A percentile compares a stretch with the other conserved stretches of the same genome.
Evolutionary conservation across 208 protist genomes (phyloP).

Genomic region (Leishmania tarentolae): DNA sequence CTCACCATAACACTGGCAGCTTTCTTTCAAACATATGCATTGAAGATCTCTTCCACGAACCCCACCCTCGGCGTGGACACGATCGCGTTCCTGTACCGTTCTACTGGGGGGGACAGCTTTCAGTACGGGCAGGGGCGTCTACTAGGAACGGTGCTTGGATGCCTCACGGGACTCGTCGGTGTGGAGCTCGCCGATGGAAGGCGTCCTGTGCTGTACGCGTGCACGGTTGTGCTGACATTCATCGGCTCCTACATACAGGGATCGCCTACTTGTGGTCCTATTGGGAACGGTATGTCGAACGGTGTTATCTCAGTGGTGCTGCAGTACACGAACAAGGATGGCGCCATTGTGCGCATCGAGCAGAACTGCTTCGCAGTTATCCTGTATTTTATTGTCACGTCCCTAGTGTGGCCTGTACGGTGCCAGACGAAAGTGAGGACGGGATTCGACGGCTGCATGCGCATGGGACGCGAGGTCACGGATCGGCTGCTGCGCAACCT

Average conservation of each 20-base stretch:
- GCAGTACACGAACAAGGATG: conserved; percentile 50
- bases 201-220: conserved; percentile 64
- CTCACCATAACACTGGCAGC: conserved; percentile 70
- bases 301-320: conserved; percentile 86
- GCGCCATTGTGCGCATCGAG: conserved; percentile 85
- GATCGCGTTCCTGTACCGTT: conserved; percentile 82
- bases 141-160: conserved; percentile 84
- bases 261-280: conserved; percentile 53
- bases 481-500: conserved; percentile 79
- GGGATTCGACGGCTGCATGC: conserved; percentile 69
- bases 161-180: conserved; percentile 57
- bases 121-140: conserved; percentile 79
- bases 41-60: conserved; percentile 60
- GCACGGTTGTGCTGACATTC: conserved; percentile 64
- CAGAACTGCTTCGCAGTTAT: conserved; percentile 90
- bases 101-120: conserved; percentile 85
- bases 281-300: conserved; percentile 75
- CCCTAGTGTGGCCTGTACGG: conserved; percentile 82
- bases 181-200: conserved; percentile 67
- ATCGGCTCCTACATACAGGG: conserved; percentile 78
- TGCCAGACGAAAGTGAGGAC: conserved; percentile 68
- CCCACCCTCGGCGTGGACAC: conserved; percentile 73
- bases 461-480: conserved; percentile 70
- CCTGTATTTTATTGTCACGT: conserved; percentile 85
- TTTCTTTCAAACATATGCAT: conserved; percentile 78